Conservation (phyloP, 441 rosid genomes). For the Gossypium gossypioides region DNA sequence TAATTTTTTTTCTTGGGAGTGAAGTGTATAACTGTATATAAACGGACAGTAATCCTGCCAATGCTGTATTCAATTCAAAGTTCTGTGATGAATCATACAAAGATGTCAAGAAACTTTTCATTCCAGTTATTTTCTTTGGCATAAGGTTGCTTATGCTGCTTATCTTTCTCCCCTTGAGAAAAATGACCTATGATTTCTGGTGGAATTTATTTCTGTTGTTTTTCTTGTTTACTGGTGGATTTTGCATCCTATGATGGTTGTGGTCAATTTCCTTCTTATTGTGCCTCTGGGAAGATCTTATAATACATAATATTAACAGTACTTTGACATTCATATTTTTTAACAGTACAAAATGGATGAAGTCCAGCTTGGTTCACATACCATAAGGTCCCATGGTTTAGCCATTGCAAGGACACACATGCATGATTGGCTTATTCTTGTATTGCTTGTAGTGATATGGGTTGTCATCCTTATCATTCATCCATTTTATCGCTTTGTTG, state of each 20-base stretch:
- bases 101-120: background rate
- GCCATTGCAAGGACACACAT: constrained; percentile 45
- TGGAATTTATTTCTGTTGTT: background rate
- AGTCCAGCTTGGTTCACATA: constrained; percentile 49
- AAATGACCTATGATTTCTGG: background rate
- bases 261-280: background rate
- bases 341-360: constrained; percentile 46
- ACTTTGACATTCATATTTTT: background rate
- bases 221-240: background rate
- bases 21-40: background rate
- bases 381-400: constrained; percentile 61
- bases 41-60: background rate
- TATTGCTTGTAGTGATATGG: constrained; percentile 47
- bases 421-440: constrained; percentile 75
- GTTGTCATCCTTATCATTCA: constrained; percentile 34
- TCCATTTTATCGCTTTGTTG: constrained; percentile 84
- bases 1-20: background rate
- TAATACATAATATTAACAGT: background rate
- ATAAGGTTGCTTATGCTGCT: background rate
- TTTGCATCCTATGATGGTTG: background rate
- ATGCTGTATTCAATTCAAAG: background rate
- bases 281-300: constrained; percentile 9
- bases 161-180: background rate
- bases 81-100: background rate
- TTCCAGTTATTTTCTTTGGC: background rate